Percentiles rank a stretch among this genome's conserved stretches.
Evolutionary conservation across 2,329 filamentous ascomycete species (phyloP).

Genomic region (Gliomastix tumulicola): DNA sequence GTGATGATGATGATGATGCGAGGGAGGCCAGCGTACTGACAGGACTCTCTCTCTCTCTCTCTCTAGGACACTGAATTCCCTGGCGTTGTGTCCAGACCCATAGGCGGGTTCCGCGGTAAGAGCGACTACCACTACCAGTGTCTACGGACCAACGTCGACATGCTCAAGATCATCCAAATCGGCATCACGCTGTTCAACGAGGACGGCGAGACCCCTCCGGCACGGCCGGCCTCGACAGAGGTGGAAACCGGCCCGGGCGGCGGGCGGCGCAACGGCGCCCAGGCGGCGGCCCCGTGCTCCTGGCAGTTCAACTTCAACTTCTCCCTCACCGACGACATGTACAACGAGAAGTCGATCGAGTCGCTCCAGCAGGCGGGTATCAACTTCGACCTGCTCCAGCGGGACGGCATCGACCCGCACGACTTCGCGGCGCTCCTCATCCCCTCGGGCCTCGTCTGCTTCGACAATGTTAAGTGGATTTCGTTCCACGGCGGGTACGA

Average conservation of each 20-base stretch:
- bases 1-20: too few species aligned
- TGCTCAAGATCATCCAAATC: constrained; percentile 95
- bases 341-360: constrained; percentile 89
- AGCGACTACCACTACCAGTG: constrained; percentile 99
- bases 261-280: constrained; percentile 30
- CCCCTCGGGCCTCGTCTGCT: constrained; percentile 82
- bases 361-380: constrained; percentile 89
- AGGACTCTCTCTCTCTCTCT: constrained; percentile 3
- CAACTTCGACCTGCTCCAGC: constrained; percentile 77
- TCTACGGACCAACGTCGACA: constrained; percentile 90
- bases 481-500: constrained; percentile 98
- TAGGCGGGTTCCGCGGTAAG: constrained; percentile 90
- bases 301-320: constrained; percentile 99
- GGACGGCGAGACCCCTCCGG: constrained; percentile 78
- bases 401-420: constrained; percentile 82
- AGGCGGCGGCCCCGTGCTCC: constrained; percentile 66
- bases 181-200: constrained; percentile 90
- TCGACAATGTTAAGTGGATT: constrained; percentile 88
- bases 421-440: constrained; percentile 88
- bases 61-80: constrained; percentile 92
- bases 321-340: constrained; percentile 93
- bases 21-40: neutral
- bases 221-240: constrained; percentile 44
- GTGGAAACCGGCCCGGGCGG: constrained; percentile 27
- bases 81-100: constrained; percentile 92